Base-by-base conservation (phyloP, 106 monocot species). In the Platanthera guangdongensis region DNA sequence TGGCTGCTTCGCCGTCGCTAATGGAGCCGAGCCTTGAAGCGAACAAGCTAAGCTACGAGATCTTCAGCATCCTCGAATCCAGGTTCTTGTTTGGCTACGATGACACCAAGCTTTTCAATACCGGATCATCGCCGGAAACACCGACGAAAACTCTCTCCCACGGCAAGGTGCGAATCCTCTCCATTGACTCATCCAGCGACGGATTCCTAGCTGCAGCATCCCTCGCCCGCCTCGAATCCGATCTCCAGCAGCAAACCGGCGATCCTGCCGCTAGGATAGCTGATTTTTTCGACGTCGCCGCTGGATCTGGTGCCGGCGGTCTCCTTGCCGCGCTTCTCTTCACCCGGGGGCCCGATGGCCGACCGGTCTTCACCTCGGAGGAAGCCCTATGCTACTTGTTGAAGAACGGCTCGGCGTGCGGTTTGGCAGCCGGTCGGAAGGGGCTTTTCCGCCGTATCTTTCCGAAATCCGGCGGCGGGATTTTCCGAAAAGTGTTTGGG, bases 271-370 rank as follows among this genome's bases (percentile, higher is more conserved):
- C 83, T 12, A 51, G 77, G 13, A 85, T 92, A 15, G 64, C 87
- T 11, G 85, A 92, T 60, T 87, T 85, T 81, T 92, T 92, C 78
- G 92, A 92, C 78, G 63, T 85, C n/a, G 89, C 92, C 8, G 92
- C 87, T 0, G 92, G 92, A 15, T 89, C 92, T 46, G 92, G 92
- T 52, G 77, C 65, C 28, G 92, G 92, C 1, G 92, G 87, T 6
- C 78, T 92, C 51, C 83, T 93, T 55, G 86, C 82, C 47, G 82
- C 90, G 0, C 63, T 88, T 63, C 81, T 93, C 71, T 93, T 93
- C 81, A 79, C 86, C 5, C 78, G 82, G n/a, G 78, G 84, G 18
- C 52, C 80, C 39, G 79, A 74, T 55, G 83, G 73, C 45, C 71
- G 75, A 1, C 57, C 68, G 8, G 52, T 83, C 52, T 77, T 78